Percentiles rank a stretch among this genome's conserved stretches.
phyloP scores from a whole-genome alignment of 2,329 filamentous ascomycete species.

The Neopestalotiopsis sp. region DNA sequence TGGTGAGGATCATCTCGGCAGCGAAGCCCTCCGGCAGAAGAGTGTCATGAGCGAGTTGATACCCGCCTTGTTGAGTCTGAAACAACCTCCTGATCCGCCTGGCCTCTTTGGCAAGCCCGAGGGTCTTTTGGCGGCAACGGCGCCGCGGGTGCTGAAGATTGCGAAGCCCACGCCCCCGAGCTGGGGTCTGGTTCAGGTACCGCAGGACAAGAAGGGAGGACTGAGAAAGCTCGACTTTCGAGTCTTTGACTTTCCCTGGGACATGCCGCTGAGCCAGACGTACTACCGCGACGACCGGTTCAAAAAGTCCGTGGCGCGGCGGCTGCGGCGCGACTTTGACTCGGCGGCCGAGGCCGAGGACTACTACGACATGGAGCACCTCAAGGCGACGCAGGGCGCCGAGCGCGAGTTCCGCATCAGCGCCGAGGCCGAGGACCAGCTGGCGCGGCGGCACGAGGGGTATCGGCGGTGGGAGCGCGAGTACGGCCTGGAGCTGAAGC shows the following conservation, averaged over 20 bases:
- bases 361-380: constrained; percentile 3
- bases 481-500: neutral
- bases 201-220: neutral
- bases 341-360: neutral
- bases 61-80: neutral
- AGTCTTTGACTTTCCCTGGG: constrained; percentile 4
- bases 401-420: neutral
- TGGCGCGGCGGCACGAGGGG: neutral
- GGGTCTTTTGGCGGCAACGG: neutral
- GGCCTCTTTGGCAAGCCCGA: constrained; percentile 1
- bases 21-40: too few relatives aligned
- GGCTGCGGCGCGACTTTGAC: constrained; percentile 2
- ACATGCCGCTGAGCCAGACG: neutral
- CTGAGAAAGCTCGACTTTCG: neutral
- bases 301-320: neutral
- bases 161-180: neutral
- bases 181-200: neutral
- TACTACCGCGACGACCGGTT: constrained; percentile 5
- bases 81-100: neutral
- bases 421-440: neutral
- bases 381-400: constrained; percentile 5
- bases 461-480: neutral
- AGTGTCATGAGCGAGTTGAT: neutral
- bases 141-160: neutral
- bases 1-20: neutral